Evolutionary conservation across 208 protist species (phyloP).

Genomic region (Leishmania aethiopica): DNA sequence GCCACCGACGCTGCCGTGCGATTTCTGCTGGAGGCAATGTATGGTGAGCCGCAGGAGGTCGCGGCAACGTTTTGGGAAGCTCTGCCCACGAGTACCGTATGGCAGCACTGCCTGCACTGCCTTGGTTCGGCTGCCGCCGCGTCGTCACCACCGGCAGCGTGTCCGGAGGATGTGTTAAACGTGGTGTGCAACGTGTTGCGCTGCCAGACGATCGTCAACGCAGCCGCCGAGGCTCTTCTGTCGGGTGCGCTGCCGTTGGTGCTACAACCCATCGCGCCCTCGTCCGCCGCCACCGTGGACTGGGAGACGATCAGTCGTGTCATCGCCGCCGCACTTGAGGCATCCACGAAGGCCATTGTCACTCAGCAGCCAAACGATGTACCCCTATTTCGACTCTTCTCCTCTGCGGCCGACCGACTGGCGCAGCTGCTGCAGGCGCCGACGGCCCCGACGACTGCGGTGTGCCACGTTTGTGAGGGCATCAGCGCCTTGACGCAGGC

Average conservation of each 20-base stretch:
- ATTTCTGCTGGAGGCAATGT: slow-evolving; percentile 54
- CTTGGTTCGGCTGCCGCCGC: slow-evolving; percentile 13
- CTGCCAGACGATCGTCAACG: slow-evolving; percentile 53
- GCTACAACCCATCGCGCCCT: slow-evolving; percentile 15
- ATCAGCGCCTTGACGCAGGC: slow-evolving; percentile 70
- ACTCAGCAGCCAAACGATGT: slow-evolving; percentile 36
- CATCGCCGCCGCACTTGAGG: slow-evolving; percentile 63
- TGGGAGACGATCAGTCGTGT: slow-evolving; percentile 41
- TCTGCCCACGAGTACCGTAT: slow-evolving; percentile 52
- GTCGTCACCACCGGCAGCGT: neutral
- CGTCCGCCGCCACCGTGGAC: slow-evolving; percentile 1
- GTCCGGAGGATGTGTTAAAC: slow-evolving; percentile 22
- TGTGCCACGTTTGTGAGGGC: slow-evolving; percentile 64
- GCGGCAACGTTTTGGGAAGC: slow-evolving; percentile 51
- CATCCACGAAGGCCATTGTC: slow-evolving; percentile 56
- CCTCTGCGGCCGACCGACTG: slow-evolving; percentile 44
- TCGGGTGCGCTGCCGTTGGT: slow-evolving; percentile 38
- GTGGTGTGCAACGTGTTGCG: slow-evolving; percentile 57
- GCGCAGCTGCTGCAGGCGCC: slow-evolving; percentile 33
- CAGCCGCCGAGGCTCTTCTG: slow-evolving; percentile 45
- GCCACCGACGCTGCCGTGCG: slow-evolving; percentile 35
- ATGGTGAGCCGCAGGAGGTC: slow-evolving; percentile 62
- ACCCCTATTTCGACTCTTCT: slow-evolving; percentile 52
- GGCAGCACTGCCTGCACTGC: slow-evolving; percentile 39
- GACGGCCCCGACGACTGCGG: slow-evolving; percentile 24